Percentiles rank a stretch among this genome's conserved stretches.
These are phyloP conservation scores for Grammothele lineata DNA, from an alignment of 768 basidiomycete genomes.

Conservation along the genomic window DNA sequence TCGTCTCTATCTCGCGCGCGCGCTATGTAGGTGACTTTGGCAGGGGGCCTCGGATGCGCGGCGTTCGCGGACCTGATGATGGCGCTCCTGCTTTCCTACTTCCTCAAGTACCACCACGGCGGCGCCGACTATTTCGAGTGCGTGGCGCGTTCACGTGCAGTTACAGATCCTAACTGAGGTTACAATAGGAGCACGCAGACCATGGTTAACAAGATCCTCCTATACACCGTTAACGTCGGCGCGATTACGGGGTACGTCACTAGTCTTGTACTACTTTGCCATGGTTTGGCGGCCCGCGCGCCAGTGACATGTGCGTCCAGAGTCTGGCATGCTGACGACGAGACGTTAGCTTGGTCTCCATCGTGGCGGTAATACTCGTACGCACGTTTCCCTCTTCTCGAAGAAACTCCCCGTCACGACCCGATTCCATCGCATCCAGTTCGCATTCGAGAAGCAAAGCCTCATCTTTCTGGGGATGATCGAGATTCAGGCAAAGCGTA, in stretches of 20 bases:
- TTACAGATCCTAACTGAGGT: neutral
- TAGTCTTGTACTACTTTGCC: neutral
- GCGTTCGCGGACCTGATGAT: neutral
- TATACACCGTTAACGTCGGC: conserved; percentile 12
- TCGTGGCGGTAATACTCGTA: conserved; percentile 12
- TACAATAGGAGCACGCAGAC: conserved; percentile 4
- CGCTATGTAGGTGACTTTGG: neutral
- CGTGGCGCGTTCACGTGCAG: too few relatives aligned
- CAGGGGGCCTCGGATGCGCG: neutral
- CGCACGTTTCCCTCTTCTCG: neutral
- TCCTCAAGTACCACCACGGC: neutral
- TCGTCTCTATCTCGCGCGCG: neutral
- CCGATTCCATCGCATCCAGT: neutral
- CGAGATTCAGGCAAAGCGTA: conserved; percentile 18
- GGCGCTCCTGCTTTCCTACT: neutral
- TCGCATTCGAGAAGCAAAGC: conserved; percentile 8
- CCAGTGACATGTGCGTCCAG: too few relatives aligned
- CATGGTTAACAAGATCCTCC: conserved; percentile 8
- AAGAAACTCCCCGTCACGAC: neutral
- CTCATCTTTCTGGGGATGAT: conserved; percentile 16
- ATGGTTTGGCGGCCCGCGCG: too few relatives aligned
- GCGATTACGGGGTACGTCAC: conserved; percentile 11
- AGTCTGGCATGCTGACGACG: too few relatives aligned
- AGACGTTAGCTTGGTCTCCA: conserved; percentile 11
- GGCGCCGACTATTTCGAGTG: too few relatives aligned